Percentiles rank a stretch among this genome's conserved stretches.
phyloP scores from a whole-genome alignment of 2,329 filamentous ascomycete species.

The Pyrenochaeta sp. region DNA sequence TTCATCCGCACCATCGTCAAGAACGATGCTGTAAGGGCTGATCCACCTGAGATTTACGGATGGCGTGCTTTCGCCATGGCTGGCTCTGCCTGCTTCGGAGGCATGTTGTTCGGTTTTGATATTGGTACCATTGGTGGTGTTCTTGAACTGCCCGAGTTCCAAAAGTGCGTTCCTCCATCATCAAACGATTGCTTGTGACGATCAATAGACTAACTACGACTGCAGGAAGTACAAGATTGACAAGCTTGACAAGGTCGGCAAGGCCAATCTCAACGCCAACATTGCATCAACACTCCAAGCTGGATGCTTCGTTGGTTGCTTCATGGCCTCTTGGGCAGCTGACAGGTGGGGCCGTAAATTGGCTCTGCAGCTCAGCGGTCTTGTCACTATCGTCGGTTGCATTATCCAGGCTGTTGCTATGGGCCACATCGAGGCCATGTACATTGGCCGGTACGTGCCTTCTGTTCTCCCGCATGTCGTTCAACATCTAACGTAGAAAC shows the following conservation, averaged over 20 bases:
- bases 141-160: constrained; percentile 67
- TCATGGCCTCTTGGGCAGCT: constrained; percentile 64
- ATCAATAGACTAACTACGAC: constrained; percentile 13
- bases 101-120: constrained; percentile 72
- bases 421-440: constrained; percentile 69
- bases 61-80: constrained; percentile 73
- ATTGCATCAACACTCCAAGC: constrained; percentile 77
- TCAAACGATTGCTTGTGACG: constrained; percentile 12
- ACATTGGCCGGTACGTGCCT: constrained; percentile 65
- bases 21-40: constrained; percentile 75
- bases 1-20: constrained; percentile 67
- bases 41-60: constrained; percentile 74
- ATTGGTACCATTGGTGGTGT: constrained; percentile 75
- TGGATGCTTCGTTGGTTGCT: constrained; percentile 71
- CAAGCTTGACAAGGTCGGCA: constrained; percentile 49
- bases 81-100: constrained; percentile 73
- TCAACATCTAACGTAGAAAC: neutral
- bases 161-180: constrained; percentile 53
- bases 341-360: constrained; percentile 65
- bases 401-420: constrained; percentile 70
- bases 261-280: constrained; percentile 68
- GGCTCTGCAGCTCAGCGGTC: constrained; percentile 64
- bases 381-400: constrained; percentile 68
- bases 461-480: neutral
- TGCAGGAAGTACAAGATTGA: constrained; percentile 63